A percentile compares a stretch with the other conserved stretches of the same genome.
These are phyloP conservation scores for Beauveria sp. DNA, from an alignment of 2,329 filamentous ascomycete species.

Conservation along the genomic window DNA sequence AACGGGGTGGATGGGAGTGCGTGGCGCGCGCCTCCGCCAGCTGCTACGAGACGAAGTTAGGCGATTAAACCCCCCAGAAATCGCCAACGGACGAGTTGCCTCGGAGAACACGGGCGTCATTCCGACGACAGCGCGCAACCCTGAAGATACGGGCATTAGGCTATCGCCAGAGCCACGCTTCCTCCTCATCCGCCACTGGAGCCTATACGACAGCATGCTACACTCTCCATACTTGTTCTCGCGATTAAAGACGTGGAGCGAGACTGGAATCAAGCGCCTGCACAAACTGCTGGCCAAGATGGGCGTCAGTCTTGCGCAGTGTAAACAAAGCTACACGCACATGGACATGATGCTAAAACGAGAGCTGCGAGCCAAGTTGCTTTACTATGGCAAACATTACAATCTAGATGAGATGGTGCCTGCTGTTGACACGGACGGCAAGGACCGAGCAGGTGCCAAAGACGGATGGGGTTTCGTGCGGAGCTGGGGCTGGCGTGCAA, in stretches of 20 bases:
- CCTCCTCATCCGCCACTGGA: conserved; percentile 91
- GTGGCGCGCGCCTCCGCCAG: conserved; percentile 76
- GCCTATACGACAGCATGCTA: conserved; percentile 95
- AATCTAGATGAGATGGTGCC: conserved; percentile 92
- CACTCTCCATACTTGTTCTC: conserved; percentile 94
- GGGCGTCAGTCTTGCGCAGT: conserved; percentile 90
- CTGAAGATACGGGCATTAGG: conserved; percentile 86
- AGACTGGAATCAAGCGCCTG: conserved; percentile 76
- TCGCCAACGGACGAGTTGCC: conserved; percentile 52
- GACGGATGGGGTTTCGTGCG: conserved; percentile 96
- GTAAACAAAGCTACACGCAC: conserved; percentile 91
- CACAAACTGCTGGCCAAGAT: conserved; percentile 96
- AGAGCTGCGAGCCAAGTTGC: conserved; percentile 71
- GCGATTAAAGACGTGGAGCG: conserved; percentile 88
- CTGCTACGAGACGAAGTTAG: conserved; percentile 88
- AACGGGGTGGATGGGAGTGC: conserved; percentile 72
- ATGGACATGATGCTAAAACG: conserved; percentile 98
- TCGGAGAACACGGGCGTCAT: conserved; percentile 73
- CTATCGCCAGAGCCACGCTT: conserved; percentile 92
- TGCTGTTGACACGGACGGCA: conserved; percentile 61
- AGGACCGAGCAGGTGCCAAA: conserved; percentile 63
- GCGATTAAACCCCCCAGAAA: conserved; percentile 75
- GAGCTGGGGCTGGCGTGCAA: conserved; percentile 96
- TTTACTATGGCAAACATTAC: conserved; percentile 89
- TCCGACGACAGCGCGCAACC: conserved; percentile 77